Base-by-base conservation (phyloP, 192 early-diverging fungal genomes). In the Backusella sp. region DNA sequence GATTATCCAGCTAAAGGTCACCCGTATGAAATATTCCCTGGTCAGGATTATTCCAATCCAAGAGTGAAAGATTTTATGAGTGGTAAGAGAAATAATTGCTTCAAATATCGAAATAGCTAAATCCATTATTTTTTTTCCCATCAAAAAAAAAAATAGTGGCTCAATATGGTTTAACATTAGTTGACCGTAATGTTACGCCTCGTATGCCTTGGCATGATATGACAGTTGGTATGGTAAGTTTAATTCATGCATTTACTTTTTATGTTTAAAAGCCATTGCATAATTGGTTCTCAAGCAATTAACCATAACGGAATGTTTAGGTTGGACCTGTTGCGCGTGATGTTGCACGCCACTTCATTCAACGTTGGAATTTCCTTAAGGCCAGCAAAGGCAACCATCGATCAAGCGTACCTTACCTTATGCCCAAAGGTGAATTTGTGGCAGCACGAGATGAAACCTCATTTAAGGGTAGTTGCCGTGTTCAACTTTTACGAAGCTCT, bases 191-290 rank as follows among this genome's bases (percentile, higher is more conserved):
- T 28, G 39, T 75, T 4, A 73, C 77, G 0, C 76, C 91, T 44
- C 88, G 95, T 65, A 94, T 95, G 94, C 95, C 95, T 9, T 96
- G 95, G 95, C 94, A 96, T 79, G 95, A 96, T 72, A 90, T 95
- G 26, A 88, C 89, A 23, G 83, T 94, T 70, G 93, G 88, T 30
- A 86, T 96, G 77, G 87, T 83, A 66, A 76, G 81, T 65, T 59
- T 73, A 19, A 37, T 42, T 35, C 19, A 14, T 66, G 26, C 23
- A 12, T 62, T 62, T 62, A 28, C n/a, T 56, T 53, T 8, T 53
- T n/a, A 11, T 56, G n/a, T 12, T 62, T 14, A 62, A 62, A 62
- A 62, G 11, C 3, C 6, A 7, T n/a, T 49, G 19, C 19, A 49
- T 49, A 19, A 49, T 49, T 49, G 6, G 5, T 49, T 44, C 42